Evolutionary conservation across 305 asterid genomes (phyloP), one percentile per base, ranked within the genome.

Genomic region (Fraxinus sp.): DNA sequence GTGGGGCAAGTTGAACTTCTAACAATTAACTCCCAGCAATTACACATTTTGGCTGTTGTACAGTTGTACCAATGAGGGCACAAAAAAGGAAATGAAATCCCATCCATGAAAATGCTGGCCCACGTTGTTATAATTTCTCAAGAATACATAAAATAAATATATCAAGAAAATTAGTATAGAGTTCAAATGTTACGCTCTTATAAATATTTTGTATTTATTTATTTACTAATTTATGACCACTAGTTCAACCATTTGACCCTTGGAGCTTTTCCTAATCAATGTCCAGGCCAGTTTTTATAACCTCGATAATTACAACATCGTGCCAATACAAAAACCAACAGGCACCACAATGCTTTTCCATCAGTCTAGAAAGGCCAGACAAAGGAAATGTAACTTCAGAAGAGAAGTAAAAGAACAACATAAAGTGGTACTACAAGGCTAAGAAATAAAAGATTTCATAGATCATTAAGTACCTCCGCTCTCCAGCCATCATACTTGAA

Each of bases 401-500:
- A 71, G 79, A 32, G 77, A 30, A 30, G 49, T 52, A 82, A 83
- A 41, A 35, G 71, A 78, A 14, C 46, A 59, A 73, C 41, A 80
- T 13, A 72, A 77, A 71, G 36, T 46, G 57, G 77, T 43, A 77
- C 22, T 64, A 71, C 74, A 37, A 52, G 28, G 32, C 49, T 35
- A 52, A 18, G 28, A 28, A 52, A 79, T 55, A 82, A 36, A 66
- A 39, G 59, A 68, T 32, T 71, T 26, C 74, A 66, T 26, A 62
- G 74, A 84, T 78, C 75, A 73, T 80, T 20, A 37, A 32, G 77
- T 92, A 97, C 98, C 97, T 97, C 83, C 95, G 91, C 80, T 95
- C 99, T 89, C 99, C 99, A 89, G 99, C 91, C 88, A 90, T 72
- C 91, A 93, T 90, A 90, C 91, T 97, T 86, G 99, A 93, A 86